A percentile compares a stretch with the other conserved stretches of the same genome.
Conservation (phyloP, 768 basidiomycete genomes). For the Paxillus ammoniavirescens region DNA sequence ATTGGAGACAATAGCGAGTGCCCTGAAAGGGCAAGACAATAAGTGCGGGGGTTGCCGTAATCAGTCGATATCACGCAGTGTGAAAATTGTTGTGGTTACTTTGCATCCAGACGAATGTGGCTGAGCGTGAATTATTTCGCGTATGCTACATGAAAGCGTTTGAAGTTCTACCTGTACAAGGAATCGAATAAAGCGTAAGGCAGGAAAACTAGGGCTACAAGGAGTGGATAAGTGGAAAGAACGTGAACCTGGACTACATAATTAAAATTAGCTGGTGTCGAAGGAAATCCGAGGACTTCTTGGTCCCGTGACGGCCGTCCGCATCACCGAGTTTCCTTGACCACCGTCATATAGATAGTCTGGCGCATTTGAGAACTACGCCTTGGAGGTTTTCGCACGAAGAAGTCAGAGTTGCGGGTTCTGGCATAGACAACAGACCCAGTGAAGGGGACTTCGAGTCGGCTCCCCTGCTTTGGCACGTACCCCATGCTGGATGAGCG, state of each 20-base stretch:
- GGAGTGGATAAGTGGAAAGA: neutral
- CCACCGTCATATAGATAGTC: constrained; percentile 44
- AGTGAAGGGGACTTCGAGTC: constrained; percentile 1
- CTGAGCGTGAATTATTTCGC: too few relatives aligned
- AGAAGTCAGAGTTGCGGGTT: neutral
- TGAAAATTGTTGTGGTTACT: neutral
- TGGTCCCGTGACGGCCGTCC: too few relatives aligned
- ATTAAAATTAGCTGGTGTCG: neutral
- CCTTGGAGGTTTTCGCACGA: neutral
- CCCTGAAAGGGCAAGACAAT: constrained; percentile 4
- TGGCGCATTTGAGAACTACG: constrained; percentile 12
- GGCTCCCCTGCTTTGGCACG: neutral
- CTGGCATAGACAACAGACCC: constrained; percentile 1
- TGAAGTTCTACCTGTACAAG: neutral
- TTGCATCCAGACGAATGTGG: neutral
- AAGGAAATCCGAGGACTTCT: neutral
- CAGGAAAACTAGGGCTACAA: constrained; percentile 23
- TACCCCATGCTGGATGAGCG: constrained; percentile 8
- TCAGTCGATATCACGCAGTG: neutral
- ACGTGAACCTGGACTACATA: neutral
- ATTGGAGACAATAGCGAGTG: constrained; percentile 32
- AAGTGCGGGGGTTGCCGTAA: constrained; percentile 9
- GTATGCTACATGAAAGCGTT: constrained; percentile 18
- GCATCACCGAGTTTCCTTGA: constrained; percentile 33
- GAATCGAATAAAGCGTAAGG: neutral